Evolutionary conservation across 306 rosid species (phyloP), one percentile per base, ranked within the genome.

Genomic region (Gastrolobium bilobum): DNA sequence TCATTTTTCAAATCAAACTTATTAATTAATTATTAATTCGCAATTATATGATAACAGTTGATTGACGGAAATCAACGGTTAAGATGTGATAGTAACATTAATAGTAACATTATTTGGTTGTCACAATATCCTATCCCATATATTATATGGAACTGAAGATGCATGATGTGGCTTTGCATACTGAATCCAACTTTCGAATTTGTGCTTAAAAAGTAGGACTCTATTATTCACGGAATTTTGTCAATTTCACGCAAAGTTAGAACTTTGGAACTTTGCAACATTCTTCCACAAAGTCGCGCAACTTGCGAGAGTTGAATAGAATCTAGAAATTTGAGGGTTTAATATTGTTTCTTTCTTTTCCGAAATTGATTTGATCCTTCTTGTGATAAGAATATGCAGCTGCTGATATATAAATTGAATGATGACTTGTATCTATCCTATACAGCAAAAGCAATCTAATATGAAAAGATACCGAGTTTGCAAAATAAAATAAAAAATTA

Each of bases 231-330:
- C 47, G 31, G 54, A 44, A 67, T 67, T 10, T 29, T 44, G 37
- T 13, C 59, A 13, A 69, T 50, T 69, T 48, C 39, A 68, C 13
- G 44, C 60, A 34, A 33, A 48, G 60, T 6, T 34, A 13, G 73
- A 29, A 11, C 75, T 69, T 34, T n/a, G 5, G 48, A 51, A 3
- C 34, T 48, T 51, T n/a, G 62, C 35, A 34, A 31, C 33, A 50
- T 13, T 51, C 46, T 70, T 20, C 61, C 75, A 46, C 75, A 33
- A 68, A 68, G 73, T 48, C 26, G 34, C 7, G 35, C 75, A 50
- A 70, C 73, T 67, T 29, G 40, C 6, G 9, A 46, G 10, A 68
- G 7, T 39, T 64, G 35, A 14, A 68, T 54, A 54, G 11, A 54
- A 54, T 34, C 7, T 68, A 67, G 29, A 31, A 6, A 3, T 10